These are phyloP conservation scores for Polymyxa betae DNA, from an alignment of 208 protist species.

Conservation along the genomic window DNA sequence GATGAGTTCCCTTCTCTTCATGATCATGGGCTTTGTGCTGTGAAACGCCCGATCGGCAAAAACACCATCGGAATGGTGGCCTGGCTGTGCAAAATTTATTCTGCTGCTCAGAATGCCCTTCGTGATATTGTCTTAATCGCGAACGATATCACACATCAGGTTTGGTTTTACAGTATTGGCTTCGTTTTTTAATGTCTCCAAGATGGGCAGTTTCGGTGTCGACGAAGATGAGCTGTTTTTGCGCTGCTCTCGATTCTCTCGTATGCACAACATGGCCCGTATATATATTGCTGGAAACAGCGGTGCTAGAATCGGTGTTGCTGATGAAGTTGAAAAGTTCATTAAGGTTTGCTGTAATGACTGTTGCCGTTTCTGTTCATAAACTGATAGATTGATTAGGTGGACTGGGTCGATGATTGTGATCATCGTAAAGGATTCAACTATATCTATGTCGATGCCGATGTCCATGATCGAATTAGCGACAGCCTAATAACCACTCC, in stretches of 20 bases:
- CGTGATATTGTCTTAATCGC: conserved; percentile 89
- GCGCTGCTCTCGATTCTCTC: conserved; percentile 80
- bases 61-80: conserved; percentile 92
- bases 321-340: conserved; percentile 78
- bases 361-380: not conserved
- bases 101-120: conserved; percentile 74
- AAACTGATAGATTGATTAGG: conserved; percentile 81
- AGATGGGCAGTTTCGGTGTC: conserved; percentile 90
- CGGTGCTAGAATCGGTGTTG: conserved; percentile 93
- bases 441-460: conserved; percentile 88
- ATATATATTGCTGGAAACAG: conserved; percentile 95
- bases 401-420: conserved; percentile 80
- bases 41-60: not conserved
- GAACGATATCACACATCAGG: conserved; percentile 96
- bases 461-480: conserved; percentile 80
- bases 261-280: conserved; percentile 84
- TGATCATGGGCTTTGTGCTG: conserved; percentile 6
- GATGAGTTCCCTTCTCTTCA: not conserved
- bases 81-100: conserved; percentile 72
- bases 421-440: conserved; percentile 81
- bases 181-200: not conserved
- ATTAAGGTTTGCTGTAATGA: not conserved
- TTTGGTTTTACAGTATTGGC: conserved; percentile 86
- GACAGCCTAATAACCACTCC: conserved; percentile 60
- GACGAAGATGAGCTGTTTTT: conserved; percentile 90